Conservation (phyloP, 2,329 filamentous ascomycete genomes). For the Pezicula rhizophila region DNA sequence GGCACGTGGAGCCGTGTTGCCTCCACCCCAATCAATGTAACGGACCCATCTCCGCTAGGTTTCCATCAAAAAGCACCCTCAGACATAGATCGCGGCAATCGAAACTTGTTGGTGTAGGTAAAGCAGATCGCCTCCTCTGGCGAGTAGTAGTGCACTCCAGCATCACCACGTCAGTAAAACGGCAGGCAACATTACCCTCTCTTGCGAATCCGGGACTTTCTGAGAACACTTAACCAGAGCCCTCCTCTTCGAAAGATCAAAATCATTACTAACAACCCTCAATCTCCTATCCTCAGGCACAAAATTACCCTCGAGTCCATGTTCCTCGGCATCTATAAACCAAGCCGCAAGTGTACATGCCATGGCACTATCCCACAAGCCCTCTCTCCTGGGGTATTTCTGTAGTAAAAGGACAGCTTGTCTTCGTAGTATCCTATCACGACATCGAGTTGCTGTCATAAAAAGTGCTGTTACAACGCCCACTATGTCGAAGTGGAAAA, state of each 20-base stretch:
- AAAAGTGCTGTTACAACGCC: neutral
- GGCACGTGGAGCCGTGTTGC: too few species aligned
- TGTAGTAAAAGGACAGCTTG: neutral
- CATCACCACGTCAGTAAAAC: too few species aligned
- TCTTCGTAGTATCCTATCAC: neutral
- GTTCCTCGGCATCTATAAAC: neutral
- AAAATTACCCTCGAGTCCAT: neutral
- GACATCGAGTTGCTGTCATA: neutral
- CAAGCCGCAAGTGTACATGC: neutral
- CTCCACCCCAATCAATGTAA: too few species aligned
- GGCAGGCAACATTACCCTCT: too few species aligned
- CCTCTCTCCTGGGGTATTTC: neutral
- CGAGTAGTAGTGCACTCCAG: too few species aligned
- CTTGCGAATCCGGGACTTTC: neutral
- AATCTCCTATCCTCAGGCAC: neutral
- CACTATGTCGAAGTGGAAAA: conserved; percentile 14
- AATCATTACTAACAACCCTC: neutral
- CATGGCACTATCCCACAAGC: neutral
- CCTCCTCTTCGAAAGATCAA: neutral
- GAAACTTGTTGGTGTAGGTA: too few species aligned
- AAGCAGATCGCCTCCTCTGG: too few species aligned
- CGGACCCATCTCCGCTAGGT: too few species aligned
- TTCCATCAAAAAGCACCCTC: too few species aligned
- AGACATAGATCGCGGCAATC: too few species aligned
- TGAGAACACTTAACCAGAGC: neutral